Conservation (phyloP, 1,284 basidiomycete genomes). For the Ustanciosporium gigantosporum region DNA sequence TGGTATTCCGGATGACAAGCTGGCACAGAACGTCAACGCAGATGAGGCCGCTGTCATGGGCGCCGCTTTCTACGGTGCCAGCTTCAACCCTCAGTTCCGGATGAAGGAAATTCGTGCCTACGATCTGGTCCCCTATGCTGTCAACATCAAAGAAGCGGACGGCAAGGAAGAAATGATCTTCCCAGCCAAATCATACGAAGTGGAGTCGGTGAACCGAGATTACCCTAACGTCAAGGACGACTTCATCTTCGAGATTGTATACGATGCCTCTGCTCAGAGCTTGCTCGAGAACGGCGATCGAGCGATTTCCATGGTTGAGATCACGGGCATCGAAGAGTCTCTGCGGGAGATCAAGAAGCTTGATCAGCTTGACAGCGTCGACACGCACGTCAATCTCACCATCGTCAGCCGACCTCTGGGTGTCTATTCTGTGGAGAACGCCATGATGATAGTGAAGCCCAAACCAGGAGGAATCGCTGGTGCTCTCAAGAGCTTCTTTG, state of each 20-base stretch:
- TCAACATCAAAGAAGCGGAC: slow-evolving; percentile 40
- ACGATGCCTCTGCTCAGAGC: slow-evolving; percentile 25
- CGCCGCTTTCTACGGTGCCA: slow-evolving; percentile 89
- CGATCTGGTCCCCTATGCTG: slow-evolving; percentile 65
- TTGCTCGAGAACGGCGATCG: slow-evolving; percentile 23
- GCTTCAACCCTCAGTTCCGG: slow-evolving; percentile 86
- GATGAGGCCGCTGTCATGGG: slow-evolving; percentile 93
- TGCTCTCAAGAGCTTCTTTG: slow-evolving; percentile 53
- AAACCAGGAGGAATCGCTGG: slow-evolving; percentile 51
- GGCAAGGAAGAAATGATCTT: slow-evolving; percentile 44
- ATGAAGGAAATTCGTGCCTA: slow-evolving; percentile 88
- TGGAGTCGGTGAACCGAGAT: slow-evolving; percentile 19
- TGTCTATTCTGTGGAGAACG: slow-evolving; percentile 43
- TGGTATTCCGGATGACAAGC: slow-evolving; percentile 53
- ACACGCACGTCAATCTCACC: slow-evolving; percentile 53
- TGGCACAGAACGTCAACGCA: slow-evolving; percentile 83
- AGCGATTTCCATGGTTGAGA: slow-evolving; percentile 36
- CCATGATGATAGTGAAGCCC: slow-evolving; percentile 48
- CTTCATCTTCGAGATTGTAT: slow-evolving; percentile 48
- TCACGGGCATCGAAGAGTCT: slow-evolving; percentile 43
- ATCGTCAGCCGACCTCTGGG: slow-evolving; percentile 48
- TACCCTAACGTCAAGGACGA: slow-evolving; percentile 45
- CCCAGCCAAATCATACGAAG: slow-evolving; percentile 40
- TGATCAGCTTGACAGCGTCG: slow-evolving; percentile 47
- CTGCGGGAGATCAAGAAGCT: slow-evolving; percentile 45